A percentile compares a stretch with the other conserved stretches of the same genome.
These are phyloP conservation scores for Turritis glabra DNA, from an alignment of 345 rosid species.

Conservation along the genomic window DNA sequence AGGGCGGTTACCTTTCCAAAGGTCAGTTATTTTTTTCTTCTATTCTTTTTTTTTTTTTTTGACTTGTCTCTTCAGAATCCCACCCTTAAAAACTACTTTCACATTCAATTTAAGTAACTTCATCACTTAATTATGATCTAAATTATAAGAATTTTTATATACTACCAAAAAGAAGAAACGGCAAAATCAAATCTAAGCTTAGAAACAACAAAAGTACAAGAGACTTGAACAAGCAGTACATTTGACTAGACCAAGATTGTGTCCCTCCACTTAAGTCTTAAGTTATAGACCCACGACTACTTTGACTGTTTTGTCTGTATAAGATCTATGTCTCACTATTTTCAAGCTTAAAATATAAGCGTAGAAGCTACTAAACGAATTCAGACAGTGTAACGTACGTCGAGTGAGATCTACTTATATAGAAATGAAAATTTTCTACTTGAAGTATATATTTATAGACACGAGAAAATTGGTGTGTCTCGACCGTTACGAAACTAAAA, in stretches of 20 bases:
- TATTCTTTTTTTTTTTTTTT: not conserved
- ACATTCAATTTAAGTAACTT: not conserved
- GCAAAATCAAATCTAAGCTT: conserved; percentile 30
- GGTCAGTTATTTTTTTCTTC: conserved; percentile 31
- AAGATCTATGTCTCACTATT: conserved; percentile 16
- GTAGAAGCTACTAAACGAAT: not conserved
- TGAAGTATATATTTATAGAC: not conserved
- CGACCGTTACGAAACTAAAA: not conserved
- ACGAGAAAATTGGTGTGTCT: not conserved
- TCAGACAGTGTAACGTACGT: conserved; percentile 1
- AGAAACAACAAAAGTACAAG: conserved; percentile 29
- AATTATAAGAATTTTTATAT: not conserved
- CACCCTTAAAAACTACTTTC: not conserved
- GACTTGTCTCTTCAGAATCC: conserved; percentile 11
- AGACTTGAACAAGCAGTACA: conserved; percentile 24
- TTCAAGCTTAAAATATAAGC: not conserved
- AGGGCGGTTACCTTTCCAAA: conserved; percentile 42
- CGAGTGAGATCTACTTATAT: conserved; percentile 9
- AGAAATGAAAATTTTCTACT: not conserved
- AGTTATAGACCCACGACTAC: conserved; percentile 26
- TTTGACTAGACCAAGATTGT: conserved; percentile 52
- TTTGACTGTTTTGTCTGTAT: conserved; percentile 35
- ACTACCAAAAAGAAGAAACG: not conserved
- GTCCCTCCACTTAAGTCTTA: conserved; percentile 33
- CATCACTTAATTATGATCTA: conserved; percentile 17